phyloP scores from a whole-genome alignment of 2,329 filamentous ascomycete genomes.

The Aspergillus calidoustus region DNA sequence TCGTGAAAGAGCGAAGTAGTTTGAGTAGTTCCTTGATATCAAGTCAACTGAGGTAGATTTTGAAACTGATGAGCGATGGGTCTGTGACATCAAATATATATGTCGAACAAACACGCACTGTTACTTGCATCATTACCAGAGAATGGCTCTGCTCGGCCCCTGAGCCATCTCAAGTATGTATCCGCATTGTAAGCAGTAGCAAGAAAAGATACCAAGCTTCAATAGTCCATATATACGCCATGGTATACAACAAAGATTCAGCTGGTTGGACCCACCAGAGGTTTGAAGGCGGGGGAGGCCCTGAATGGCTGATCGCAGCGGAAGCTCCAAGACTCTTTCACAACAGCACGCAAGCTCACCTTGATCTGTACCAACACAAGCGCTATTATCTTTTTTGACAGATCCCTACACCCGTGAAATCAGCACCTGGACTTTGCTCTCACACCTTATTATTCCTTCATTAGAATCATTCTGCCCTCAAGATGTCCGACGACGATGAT shows the following conservation, averaged over 20 bases:
- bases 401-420: background rate
- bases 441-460: background rate
- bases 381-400: background rate
- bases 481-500: constrained; percentile 83
- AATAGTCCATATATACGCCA: background rate
- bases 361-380: constrained; percentile 2
- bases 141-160: too few relatives aligned
- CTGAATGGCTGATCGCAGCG: background rate
- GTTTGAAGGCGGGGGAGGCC: constrained; percentile 7
- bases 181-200: background rate
- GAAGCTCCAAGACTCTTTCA: background rate
- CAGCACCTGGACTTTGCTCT: background rate
- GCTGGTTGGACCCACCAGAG: constrained; percentile 5
- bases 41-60: background rate
- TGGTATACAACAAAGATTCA: background rate
- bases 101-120: background rate
- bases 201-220: background rate
- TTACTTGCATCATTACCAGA: background rate
- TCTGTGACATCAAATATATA: background rate
- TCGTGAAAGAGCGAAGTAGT: background rate
- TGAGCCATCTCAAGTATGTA: background rate
- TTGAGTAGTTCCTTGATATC: background rate
- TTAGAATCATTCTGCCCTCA: constrained; percentile 6
- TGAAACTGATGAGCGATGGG: background rate
- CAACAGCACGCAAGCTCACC: background rate